A percentile compares a stretch with the other conserved stretches of the same genome.
These are phyloP conservation scores for Obba rivulosa DNA, from an alignment of 768 basidiomycete species.

Conservation along the genomic window DNA sequence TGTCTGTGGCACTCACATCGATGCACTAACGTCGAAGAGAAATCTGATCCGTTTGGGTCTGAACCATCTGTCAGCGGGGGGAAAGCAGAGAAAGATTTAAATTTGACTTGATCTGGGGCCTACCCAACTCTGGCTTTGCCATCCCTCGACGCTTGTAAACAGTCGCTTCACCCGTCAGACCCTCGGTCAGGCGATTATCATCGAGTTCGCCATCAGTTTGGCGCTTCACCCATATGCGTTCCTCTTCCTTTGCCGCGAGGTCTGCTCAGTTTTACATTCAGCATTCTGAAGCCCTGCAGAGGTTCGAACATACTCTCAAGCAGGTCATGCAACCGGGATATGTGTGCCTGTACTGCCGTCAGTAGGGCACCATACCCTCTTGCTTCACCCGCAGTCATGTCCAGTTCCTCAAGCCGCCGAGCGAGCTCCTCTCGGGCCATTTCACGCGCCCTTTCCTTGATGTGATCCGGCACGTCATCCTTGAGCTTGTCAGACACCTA, in stretches of 20 bases:
- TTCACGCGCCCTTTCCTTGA: conserved; percentile 57
- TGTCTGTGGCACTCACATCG: conserved; percentile 40
- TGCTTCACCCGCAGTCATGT: conserved; percentile 53
- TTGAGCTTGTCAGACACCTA: conserved; percentile 51
- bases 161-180: conserved; percentile 61
- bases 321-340: conserved; percentile 52
- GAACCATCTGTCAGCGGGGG: background rate
- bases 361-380: conserved; percentile 49
- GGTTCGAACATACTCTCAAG: conserved; percentile 51
- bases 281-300: background rate
- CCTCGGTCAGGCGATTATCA: conserved; percentile 60
- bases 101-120: conserved; percentile 59
- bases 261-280: conserved; percentile 30
- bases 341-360: conserved; percentile 52
- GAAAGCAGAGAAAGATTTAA: background rate
- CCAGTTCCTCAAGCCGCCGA: conserved; percentile 54
- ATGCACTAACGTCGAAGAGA: conserved; percentile 65
- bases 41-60: conserved; percentile 67
- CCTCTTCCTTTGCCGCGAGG: conserved; percentile 63
- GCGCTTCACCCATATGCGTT: conserved; percentile 66
- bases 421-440: conserved; percentile 63
- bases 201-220: conserved; percentile 70
- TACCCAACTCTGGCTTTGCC: conserved; percentile 63
- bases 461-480: conserved; percentile 51
- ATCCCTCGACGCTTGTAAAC: conserved; percentile 68